A percentile compares a stretch with the other conserved stretches of the same genome.
Conservation (phyloP, 352 stramenopile species). For the Albugo candida region DNA sequence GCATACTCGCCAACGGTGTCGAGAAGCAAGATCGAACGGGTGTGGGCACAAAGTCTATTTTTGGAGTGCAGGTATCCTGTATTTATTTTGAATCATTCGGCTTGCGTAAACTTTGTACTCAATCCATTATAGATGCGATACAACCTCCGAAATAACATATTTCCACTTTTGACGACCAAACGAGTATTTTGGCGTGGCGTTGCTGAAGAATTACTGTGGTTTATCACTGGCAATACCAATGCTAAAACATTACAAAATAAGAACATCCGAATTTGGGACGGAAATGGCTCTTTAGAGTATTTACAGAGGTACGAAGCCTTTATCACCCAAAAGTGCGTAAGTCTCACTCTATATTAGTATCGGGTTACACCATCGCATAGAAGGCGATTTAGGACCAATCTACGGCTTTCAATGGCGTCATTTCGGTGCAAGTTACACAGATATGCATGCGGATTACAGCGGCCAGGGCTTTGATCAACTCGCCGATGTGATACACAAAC, state of each 20-base stretch:
- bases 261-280: constrained; percentile 99
- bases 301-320: constrained; percentile 55
- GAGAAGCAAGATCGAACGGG: constrained; percentile 92
- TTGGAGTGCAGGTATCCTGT: constrained; percentile 85
- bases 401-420: constrained; percentile 99
- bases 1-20: constrained; percentile 90
- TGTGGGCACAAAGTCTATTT: constrained; percentile 96
- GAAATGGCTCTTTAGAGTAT: constrained; percentile 95
- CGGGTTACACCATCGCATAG: constrained; percentile 86
- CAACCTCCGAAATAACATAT: constrained; percentile 82
- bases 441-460: constrained; percentile 97
- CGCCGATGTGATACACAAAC: constrained; percentile 93
- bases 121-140: constrained; percentile 78
- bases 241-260: constrained; percentile 93
- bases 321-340: too few relatives aligned
- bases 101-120: too few relatives aligned
- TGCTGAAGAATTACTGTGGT: constrained; percentile 98
- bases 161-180: constrained; percentile 99
- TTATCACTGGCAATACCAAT: constrained; percentile 94
- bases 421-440: constrained; percentile 95
- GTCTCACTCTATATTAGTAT: too few relatives aligned
- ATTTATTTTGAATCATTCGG: too few relatives aligned
- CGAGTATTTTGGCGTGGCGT: constrained; percentile 98
- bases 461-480: constrained; percentile 97
- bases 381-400: constrained; percentile 93